phyloP scores from a whole-genome alignment of 257 asterid genomes.

The Ophiorrhiza pumila region DNA sequence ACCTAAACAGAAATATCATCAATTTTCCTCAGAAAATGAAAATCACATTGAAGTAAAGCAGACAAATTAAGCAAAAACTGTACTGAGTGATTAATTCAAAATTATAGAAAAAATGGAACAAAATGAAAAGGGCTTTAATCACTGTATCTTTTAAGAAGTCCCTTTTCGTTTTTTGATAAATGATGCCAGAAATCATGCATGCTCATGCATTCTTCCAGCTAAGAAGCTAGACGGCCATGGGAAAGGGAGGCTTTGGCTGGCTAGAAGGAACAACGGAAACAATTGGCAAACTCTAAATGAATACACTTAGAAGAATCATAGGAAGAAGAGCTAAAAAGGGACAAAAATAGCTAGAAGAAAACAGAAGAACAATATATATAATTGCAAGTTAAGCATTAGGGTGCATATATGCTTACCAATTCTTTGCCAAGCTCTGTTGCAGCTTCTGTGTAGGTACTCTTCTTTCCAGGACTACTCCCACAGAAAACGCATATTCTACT shows the following conservation, averaged over 20 bases:
- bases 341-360: neutral
- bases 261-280: neutral
- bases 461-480: constrained; percentile 43
- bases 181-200: neutral
- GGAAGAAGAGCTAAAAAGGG: neutral
- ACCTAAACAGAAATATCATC: constrained; percentile 19
- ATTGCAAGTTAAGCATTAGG: no score
- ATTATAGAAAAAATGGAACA: neutral
- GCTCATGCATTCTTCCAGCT: neutral
- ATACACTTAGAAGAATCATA: neutral
- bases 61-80: no score
- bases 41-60: no score
- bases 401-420: constrained; percentile 25
- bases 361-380: neutral
- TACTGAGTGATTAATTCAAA: no score
- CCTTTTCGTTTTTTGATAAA: no score
- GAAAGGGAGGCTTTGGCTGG: neutral
- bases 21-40: neutral
- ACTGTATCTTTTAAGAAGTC: no score
- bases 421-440: constrained; percentile 40
- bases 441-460: constrained; percentile 33
- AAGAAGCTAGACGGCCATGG: neutral
- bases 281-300: neutral
- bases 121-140: neutral
- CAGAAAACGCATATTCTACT: constrained; percentile 40